Evolutionary conservation across 495 filamentous ascomycete species (phyloP).

Genomic region (Penicillium cosmopolitanum): DNA sequence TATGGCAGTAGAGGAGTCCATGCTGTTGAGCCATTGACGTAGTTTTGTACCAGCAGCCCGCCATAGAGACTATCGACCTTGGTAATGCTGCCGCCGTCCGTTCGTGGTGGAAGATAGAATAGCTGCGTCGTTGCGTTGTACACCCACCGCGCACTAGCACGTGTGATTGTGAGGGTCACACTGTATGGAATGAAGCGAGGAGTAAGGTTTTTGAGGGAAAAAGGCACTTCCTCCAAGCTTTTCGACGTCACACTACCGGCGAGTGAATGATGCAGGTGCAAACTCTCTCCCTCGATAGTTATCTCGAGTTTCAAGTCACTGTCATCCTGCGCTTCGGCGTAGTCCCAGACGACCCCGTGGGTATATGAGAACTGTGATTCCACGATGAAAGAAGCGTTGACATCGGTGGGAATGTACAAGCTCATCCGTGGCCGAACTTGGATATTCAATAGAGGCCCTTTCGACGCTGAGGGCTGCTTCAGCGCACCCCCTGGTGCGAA

Average conservation of each 20-base stretch:
- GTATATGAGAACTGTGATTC: conserved; percentile 58
- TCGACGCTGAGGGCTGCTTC: conserved; percentile 43
- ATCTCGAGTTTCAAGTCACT: conserved; percentile 12
- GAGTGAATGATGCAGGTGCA: conserved; percentile 16
- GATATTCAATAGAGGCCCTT: conserved; percentile 56
- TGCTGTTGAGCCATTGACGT: conserved; percentile 40
- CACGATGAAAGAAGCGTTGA: conserved; percentile 59
- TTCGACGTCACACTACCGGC: not conserved
- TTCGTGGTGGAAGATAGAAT: conserved; percentile 58
- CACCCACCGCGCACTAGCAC: conserved; percentile 29
- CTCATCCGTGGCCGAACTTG: conserved; percentile 62
- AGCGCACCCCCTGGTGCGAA: conserved; percentile 67
- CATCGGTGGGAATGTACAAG: conserved; percentile 62
- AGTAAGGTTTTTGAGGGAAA: conserved; percentile 48
- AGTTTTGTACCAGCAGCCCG: conserved; percentile 44
- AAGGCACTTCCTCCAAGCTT: conserved; percentile 35
- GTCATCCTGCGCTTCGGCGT: conserved; percentile 16
- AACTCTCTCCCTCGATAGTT: conserved; percentile 22
- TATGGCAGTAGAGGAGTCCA: conserved; percentile 62
- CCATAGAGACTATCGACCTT: conserved; percentile 66
- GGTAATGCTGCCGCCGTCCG: conserved; percentile 59
- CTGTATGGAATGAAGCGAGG: conserved; percentile 52
- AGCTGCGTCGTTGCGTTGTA: conserved; percentile 49
- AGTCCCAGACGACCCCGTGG: conserved; percentile 47
- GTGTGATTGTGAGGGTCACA: conserved; percentile 27